These are phyloP conservation scores for Nicotiana rustica DNA, from an alignment of 305 asterid species.

Conservation along the genomic window DNA sequence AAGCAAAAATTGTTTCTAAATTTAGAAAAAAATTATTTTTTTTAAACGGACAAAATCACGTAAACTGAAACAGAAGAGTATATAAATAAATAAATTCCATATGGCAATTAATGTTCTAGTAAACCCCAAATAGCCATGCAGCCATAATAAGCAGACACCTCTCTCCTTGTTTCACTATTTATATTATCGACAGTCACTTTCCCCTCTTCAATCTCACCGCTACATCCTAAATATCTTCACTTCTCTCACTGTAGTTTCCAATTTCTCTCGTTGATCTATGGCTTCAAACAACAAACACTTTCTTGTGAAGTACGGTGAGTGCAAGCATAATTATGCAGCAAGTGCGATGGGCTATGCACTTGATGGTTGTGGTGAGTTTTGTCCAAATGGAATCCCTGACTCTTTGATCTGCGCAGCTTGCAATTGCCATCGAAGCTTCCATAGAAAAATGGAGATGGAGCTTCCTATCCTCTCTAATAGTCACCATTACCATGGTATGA, in stretches of 20 bases:
- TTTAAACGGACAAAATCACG: too few species aligned
- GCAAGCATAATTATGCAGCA: background rate
- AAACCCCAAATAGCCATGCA: background rate
- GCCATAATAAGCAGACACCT: background rate
- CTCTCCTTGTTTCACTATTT: background rate
- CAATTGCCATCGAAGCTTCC: constrained; percentile 37
- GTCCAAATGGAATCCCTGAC: constrained; percentile 19
- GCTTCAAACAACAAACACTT: background rate
- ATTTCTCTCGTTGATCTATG: background rate
- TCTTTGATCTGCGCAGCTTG: constrained; percentile 38
- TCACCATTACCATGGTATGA: background rate
- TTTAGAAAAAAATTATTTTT: too few species aligned
- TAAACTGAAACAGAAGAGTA: too few species aligned
- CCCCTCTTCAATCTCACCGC: background rate
- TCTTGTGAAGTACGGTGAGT: background rate
- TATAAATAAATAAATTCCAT: background rate
- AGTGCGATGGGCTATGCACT: background rate
- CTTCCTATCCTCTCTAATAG: background rate
- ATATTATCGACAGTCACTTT: background rate
- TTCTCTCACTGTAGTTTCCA: background rate
- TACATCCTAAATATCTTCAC: background rate
- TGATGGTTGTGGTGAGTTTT: constrained; percentile 44
- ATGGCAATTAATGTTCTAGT: background rate
- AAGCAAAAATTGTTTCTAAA: too few species aligned
- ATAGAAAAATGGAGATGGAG: constrained; percentile 30